Base-by-base conservation (phyloP, 805 yeast genomes). In the Wickerhamiella kurtzmanii region DNA sequence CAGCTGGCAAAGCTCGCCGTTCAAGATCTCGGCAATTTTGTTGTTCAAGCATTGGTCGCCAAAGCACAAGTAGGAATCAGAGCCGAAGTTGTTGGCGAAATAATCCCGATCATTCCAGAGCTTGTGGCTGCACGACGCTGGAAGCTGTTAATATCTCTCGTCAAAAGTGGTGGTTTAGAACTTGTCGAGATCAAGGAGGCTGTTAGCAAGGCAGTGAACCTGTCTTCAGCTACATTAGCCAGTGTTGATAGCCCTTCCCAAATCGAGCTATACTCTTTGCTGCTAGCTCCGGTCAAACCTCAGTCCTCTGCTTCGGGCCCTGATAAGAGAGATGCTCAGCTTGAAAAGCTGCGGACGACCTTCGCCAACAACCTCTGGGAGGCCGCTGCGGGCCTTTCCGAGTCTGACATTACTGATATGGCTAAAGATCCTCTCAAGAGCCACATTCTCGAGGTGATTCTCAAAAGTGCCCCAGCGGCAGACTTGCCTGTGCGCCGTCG, bases 391-490 rank as follows among this genome's bases (percentile, higher is more conserved):
- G 72, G 71, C 2, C 61, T 82, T 48, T 80, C 82, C 13, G 65
- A 65, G n/a, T 82, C 76, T 50, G 71, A 77, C 51, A 63, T 86
- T 32, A 55, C 76, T 25, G 81, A 79, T 57, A 79, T 89, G 82
- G 82, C 94, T 57, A 70, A 69, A 55, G 96, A 89, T 61, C 94
- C 96, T 8, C 92, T 87, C 2, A 87, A 84, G 55, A 85, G 95
- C 1, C 96, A 83, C 59, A 87, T 86, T 41, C 76, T 89, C 35
- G 96, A 88, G 59, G 69, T 73, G 48, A 72, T 76, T 2, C 70
- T 88, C 28, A 53, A 55, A 3, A 19, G 9, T 8, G 21, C 41
- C 5, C 69, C 71, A 1, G 64, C 66, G 8, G 70, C 75, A 11
- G 73, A 69, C 13, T 69, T 56, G 21, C 70, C 84, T 37, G 64